Evolutionary conservation across 2,329 filamentous ascomycete species (phyloP), one percentile per base, ranked within the genome.

Genomic region (Dothistroma pini): DNA sequence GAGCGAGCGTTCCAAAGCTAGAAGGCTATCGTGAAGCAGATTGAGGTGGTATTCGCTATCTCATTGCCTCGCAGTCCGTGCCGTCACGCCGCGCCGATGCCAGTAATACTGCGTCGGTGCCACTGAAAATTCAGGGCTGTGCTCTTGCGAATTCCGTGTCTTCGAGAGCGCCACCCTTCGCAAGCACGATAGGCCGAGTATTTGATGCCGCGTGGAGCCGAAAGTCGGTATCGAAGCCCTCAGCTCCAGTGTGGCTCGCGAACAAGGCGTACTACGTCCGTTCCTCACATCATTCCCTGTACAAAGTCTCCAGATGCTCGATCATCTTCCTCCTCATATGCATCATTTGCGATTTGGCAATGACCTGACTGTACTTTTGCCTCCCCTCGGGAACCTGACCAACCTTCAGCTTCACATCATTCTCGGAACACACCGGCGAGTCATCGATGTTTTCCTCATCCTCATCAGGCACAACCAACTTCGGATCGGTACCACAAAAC

Each of bases 401-500:
- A 14, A 53, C 31, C n/a, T 53, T 53, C 25, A 35, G 41, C 41
- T 44, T 44, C 8, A 5, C 14, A n/a, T n/a, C 14, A 9, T 44
- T 8, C 16, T 10, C 41, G n/a, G 3, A 4, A 44, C 41, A 44
- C 9, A n/a, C 16, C 32, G 69, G 63, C 41, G 61, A 63, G 19
- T 56, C 52, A 9, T 63, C 63, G 3, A 61, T 54, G 50, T 59
- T 16, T 54, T 63, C 58, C n/a, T 56, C 63, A 47, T 58, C 54
- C 10, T 66, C 66, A 16, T 73, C 71, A 6, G 69, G 66, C 19
- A 77, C 61, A 32, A 84, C 73, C 35, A 82, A 67, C 11, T 78
- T 75, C 47, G 74, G 66, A 58, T 76, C 77, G 31, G 83, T 81
- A 6, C 80, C 81, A 68, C 86, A 88, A 70, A 88, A 87, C 0